Percentiles rank a stretch among this genome's conserved stretches.
Conservation (phyloP, 1,284 basidiomycete species). For the Garcileccinum viscosum region DNA sequence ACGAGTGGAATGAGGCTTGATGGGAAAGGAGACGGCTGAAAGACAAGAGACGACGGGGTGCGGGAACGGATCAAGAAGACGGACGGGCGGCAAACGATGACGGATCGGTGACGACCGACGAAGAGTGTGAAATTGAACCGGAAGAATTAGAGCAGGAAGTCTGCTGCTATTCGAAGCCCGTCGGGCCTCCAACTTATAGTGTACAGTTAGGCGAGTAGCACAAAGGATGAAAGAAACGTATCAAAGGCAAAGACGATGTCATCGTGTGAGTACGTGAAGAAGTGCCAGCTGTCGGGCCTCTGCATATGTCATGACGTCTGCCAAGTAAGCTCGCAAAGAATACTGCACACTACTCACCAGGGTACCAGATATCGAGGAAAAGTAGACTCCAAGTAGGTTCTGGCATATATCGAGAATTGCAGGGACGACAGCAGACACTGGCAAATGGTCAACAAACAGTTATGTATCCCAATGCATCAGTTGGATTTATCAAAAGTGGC, state of each 20-base stretch:
- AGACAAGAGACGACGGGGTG: neutral
- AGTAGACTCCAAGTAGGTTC: slow-evolving; percentile 73
- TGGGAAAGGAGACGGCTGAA: too few relatives aligned
- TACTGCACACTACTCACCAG: slow-evolving; percentile 49
- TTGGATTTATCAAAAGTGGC: too few relatives aligned
- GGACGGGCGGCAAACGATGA: too few relatives aligned
- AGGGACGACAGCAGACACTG: slow-evolving; percentile 79
- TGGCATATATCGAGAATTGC: slow-evolving; percentile 83
- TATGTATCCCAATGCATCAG: too few relatives aligned
- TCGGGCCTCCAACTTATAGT: neutral
- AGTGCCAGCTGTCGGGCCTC: slow-evolving; percentile 76
- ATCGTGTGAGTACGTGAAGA: neutral
- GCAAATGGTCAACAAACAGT: too few relatives aligned
- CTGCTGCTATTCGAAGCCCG: neutral
- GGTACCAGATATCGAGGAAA: slow-evolving; percentile 77
- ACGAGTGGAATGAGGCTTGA: too few relatives aligned
- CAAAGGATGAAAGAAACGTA: neutral
- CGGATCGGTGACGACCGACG: too few relatives aligned
- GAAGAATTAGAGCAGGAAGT: neutral
- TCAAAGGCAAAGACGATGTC: neutral
- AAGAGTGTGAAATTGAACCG: neutral
- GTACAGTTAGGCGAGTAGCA: too few relatives aligned
- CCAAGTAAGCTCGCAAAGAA: neutral
- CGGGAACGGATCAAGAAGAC: too few relatives aligned
- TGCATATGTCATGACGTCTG: slow-evolving; percentile 39